Base-by-base conservation (phyloP, 163 green algal species). In the Chloroidium sp. region DNA sequence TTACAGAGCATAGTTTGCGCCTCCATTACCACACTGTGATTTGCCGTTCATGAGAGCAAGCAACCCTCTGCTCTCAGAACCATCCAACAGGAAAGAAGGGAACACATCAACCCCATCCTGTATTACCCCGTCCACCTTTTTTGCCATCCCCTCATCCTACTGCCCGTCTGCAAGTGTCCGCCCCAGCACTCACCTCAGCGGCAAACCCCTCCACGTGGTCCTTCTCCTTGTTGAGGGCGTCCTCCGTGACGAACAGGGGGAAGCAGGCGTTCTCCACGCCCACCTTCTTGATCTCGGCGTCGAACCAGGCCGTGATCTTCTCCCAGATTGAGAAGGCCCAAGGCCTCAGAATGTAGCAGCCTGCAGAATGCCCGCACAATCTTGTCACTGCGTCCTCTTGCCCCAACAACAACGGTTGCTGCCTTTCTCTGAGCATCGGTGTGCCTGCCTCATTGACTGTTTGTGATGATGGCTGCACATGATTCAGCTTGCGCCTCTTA, bases 251-350 rank as follows among this genome's bases (percentile, higher is more conserved):
- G 88, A 99, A 99, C 64, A 99, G 91, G 13, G 96, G 96, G 88
- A 99, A 99, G 92, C 98, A 99, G 58, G 90, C 89, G 86, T 99
- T 99, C 88, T 98, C 88, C 57, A 99, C 95, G 3, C 93, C 95
- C 82, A 97, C 77, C 74, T 91, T 86, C 87, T 97, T 98, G 87
- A 99, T 98, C 80, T 92, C 80, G 64, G 79, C 87, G 78, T 98
- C 94, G 85, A 99, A 96, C 87, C 88, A 96, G 69, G 86, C 86
- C 84, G 94, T 85, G 72, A 98, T 94, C 12, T 86, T 80, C 83
- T 99, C 94, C 96, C 96, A 99, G 82, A 98, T 97, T 74, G 86
- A 86, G 81, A 93, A 99, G 1, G 96, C 90, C 89, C 92, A 96
- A 13, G 96, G 96, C 3, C 95, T 90, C 78, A 99, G 89, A 83